Conservation (phyloP, 2,329 filamentous ascomycete genomes). For the Curvularia eragrostidis region DNA sequence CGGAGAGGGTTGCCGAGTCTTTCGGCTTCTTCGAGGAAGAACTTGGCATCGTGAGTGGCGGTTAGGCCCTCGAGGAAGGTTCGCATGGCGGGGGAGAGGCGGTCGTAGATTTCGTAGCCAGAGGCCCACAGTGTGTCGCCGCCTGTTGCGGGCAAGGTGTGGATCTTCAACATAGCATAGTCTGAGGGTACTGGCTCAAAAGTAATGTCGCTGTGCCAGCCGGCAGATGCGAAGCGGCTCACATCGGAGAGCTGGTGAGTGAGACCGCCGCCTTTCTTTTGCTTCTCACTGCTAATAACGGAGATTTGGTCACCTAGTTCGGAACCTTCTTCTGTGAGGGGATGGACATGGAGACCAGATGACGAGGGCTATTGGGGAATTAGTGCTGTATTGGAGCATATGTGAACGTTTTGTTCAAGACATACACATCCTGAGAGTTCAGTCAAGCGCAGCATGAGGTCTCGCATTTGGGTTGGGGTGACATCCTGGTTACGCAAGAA, state of each 20-base stretch:
- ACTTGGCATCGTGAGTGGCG: constrained; percentile 52
- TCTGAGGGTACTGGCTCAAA: constrained; percentile 53
- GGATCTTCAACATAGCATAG: constrained; percentile 48
- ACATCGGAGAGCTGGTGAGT: constrained; percentile 54
- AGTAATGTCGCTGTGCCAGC: constrained; percentile 61
- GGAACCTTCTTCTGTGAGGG: constrained; percentile 56
- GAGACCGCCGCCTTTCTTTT: constrained; percentile 40
- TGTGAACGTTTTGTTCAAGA: constrained; percentile 44
- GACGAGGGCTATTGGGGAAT: constrained; percentile 29
- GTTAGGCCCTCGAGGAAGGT: constrained; percentile 58
- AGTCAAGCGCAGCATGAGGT: constrained; percentile 66
- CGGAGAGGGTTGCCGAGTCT: constrained; percentile 38
- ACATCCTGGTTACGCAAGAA: constrained; percentile 69
- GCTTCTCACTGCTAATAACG: constrained; percentile 49
- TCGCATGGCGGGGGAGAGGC: constrained; percentile 57
- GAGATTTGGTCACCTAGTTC: constrained; percentile 50
- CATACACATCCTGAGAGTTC: constrained; percentile 62
- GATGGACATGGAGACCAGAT: constrained; percentile 40
- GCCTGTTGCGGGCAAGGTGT: constrained; percentile 44
- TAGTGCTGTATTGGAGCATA: constrained; percentile 1
- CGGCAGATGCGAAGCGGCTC: constrained; percentile 50
- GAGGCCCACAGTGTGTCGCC: constrained; percentile 50
- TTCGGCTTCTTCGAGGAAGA: constrained; percentile 39
- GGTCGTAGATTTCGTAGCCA: constrained; percentile 58
- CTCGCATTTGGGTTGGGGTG: constrained; percentile 67